phyloP scores from a whole-genome alignment of 371 early-diverging fungal genomes.

The Mucor piriformis region DNA sequence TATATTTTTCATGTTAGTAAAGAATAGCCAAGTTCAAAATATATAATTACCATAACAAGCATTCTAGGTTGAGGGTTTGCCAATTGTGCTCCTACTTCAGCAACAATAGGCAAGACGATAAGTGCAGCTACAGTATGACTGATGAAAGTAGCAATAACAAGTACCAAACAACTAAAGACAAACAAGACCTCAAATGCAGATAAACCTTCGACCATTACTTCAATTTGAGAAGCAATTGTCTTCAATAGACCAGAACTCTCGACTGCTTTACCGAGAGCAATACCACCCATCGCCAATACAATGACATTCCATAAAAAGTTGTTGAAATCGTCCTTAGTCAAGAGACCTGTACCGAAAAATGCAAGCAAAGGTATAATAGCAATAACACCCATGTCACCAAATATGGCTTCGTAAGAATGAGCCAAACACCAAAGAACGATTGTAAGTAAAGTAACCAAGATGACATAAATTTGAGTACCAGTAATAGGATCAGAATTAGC shows the following conservation, averaged over 20 bases:
- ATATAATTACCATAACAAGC: conserved; percentile 75
- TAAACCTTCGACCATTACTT: conserved; percentile 63
- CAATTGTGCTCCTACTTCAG: conserved; percentile 71
- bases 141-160: conserved; percentile 90
- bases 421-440: conserved; percentile 83
- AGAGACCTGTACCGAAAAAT: conserved; percentile 78
- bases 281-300: conserved; percentile 89
- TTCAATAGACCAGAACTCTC: conserved; percentile 76
- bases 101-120: conserved; percentile 83
- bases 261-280: conserved; percentile 81
- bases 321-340: conserved; percentile 86
- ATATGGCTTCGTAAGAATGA: conserved; percentile 54
- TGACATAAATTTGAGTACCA: conserved; percentile 64
- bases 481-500: conserved; percentile 61
- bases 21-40: background rate
- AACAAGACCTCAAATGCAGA: conserved; percentile 70
- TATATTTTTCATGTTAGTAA: background rate
- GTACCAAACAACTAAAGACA: conserved; percentile 68
- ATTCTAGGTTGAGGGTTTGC: conserved; percentile 87
- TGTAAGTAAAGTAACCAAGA: conserved; percentile 63
- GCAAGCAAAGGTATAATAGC: conserved; percentile 79
- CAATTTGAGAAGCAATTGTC: conserved; percentile 74
- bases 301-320: conserved; percentile 78
- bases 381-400: conserved; percentile 87
- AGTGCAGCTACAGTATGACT: conserved; percentile 93